Evolutionary conservation across 257 asterid genomes (phyloP).

Genomic region (Verbena officinalis): DNA sequence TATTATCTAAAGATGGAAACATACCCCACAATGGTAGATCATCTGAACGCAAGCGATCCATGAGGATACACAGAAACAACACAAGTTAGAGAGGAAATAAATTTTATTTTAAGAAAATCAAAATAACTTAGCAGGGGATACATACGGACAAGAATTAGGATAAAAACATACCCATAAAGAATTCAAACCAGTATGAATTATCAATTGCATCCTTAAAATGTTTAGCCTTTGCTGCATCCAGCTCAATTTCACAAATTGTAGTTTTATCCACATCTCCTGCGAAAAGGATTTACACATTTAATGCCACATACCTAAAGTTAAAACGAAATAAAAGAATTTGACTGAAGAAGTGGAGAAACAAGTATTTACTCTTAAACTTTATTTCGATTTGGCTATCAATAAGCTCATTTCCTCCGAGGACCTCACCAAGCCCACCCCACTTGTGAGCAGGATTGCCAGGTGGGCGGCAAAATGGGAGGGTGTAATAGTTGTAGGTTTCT

Average conservation of each 20-base stretch:
- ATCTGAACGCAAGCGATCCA: conserved; percentile 57
- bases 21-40: conserved; percentile 98
- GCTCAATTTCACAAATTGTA: conserved; percentile 59
- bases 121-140: conserved; percentile 9
- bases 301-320: neutral
- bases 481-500: conserved; percentile 93
- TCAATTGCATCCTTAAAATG: conserved; percentile 74
- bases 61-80: conserved; percentile 31
- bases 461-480: conserved; percentile 89
- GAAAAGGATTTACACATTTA: conserved; percentile 16
- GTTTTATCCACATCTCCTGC: conserved; percentile 67
- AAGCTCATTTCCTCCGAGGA: conserved; percentile 97
- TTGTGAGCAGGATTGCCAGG: conserved; percentile 76
- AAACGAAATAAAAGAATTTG: neutral
- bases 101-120: neutral
- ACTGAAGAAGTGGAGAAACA: conserved; percentile 1
- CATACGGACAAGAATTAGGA: neutral
- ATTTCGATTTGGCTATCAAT: conserved; percentile 87
- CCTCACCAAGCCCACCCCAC: conserved; percentile 99
- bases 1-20: conserved; percentile 28
- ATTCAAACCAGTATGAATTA: conserved; percentile 72
- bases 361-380: conserved; percentile 69
- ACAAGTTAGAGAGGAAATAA: conserved; percentile 34
- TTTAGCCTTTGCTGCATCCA: conserved; percentile 57
- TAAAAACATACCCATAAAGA: conserved; percentile 57